Evolutionary conservation across 2,329 filamentous ascomycete species (phyloP), one percentile per base, ranked within the genome.

Genomic region (Calonectria pauciramosa): DNA sequence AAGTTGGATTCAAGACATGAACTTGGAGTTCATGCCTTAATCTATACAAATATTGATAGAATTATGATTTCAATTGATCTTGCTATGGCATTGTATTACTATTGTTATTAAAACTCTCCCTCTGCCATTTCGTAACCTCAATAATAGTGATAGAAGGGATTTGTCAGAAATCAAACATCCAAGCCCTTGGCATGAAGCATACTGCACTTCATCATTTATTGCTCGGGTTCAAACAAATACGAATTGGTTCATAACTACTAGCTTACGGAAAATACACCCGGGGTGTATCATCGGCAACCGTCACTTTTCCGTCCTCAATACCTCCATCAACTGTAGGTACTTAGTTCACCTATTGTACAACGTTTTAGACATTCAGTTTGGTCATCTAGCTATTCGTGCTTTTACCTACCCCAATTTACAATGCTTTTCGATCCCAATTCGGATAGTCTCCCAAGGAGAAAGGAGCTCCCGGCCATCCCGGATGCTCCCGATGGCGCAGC

Each of bases 351-450:
- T 30, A n/a, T 20, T 20, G 14, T 11, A 54, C 9, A 16, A 20
- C 14, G 16, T 20, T n/a, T 32, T 20, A 16, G 8, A 30, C 1
- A 4, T 10, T 14, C 13, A 32, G 5, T 4, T n/a, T 26, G 11
- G 28, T 11, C 28, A 20, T 32, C 14, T 20, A 5, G n/a, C n/a
- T 4, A 10, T 32, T 54, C 14, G 7, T 28, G 10, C 8, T 32
- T 16, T 18, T 20, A 10, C 7, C 28, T 20, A 32, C 16, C 3
- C 16, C 9, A 54, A 60, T 26, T 26, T 9, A 60, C 2, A 0
- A 68, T 68, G 66, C 59, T 68, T 60, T 34, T 69, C 28, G 38
- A 69, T 28, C 52, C 67, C 7, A 49, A 69, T 34, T 69, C 67
- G 1, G 14, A 36, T 8, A 49, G n/a, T n/a, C 44, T 69, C 4